Evolutionary conservation across 768 basidiomycete genomes (phyloP), one percentile per base, ranked within the genome.

Genomic region (Gloeostereum incarnatum): DNA sequence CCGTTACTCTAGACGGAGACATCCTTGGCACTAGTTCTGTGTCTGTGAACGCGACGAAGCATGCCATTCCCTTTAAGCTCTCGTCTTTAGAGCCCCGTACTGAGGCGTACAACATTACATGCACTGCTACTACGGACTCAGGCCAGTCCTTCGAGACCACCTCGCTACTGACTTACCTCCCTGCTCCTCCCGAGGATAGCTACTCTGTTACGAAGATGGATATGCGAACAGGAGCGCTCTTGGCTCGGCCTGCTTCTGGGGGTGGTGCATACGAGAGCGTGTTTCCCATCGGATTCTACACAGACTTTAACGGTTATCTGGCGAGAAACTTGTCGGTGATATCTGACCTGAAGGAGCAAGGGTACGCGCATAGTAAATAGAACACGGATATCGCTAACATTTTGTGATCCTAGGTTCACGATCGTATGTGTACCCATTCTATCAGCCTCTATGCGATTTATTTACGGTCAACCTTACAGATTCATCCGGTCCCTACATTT

Each of bases 241-340:
- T 76, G 26, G 75, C 72, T 1, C 57, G 66, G 32, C 71, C 71
- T 6, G 65, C 71, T 0, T 63, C 63, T 31, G 75, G 76, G n/a
- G 64, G 62, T 6, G 69, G 71, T 8, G 44, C 56, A 5, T 78
- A 69, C 44, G 63, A 69, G 17, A 69, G 73, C 1, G 64, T 82
- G 1, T 69, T 88, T 40, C 83, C 87, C 0, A 69, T 84, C 31
- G 85, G 85, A 0, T 89, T 82, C 55, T 88, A 85, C 47, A 75
- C 83, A 0, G 54, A 65, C 4, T 79, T 81, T 33, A 71, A 68
- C 27, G 53, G 55, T 11, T 77, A 75, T 41, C 58, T 85, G 11
- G 66, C 59, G 2, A 50, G 58, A 5, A 75, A 86, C 50, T 48
- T 75, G 1, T 53, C 69, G 4, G 61, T 82, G 30, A 59, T 77